Conservation (phyloP, 1,284 basidiomycete species). For the Ustilago hordei region DNA sequence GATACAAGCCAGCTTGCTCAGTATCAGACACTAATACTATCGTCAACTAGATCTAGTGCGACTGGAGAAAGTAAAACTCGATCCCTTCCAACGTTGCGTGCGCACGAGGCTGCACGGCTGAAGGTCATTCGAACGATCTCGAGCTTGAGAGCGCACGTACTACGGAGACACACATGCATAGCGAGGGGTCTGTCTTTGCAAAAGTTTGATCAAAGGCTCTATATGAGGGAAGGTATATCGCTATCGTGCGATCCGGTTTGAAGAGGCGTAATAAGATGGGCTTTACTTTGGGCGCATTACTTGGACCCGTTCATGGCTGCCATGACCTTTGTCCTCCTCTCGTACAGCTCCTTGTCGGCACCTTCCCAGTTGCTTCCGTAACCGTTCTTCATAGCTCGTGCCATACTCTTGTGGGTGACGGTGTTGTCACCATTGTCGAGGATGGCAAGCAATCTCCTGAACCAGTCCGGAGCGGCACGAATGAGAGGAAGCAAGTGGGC, state of each 20-base stretch:
- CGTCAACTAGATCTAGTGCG: too few relatives aligned
- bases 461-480: conserved; percentile 63
- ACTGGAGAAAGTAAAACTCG: too few relatives aligned
- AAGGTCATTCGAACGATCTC: too few relatives aligned
- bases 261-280: neutral
- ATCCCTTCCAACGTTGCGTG: too few relatives aligned
- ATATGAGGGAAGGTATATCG: neutral
- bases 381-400: conserved; percentile 54
- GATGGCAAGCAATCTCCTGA: conserved; percentile 51
- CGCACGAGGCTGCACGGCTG: too few relatives aligned
- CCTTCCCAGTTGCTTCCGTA: conserved; percentile 63
- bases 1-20: neutral
- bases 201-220: neutral
- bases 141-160: too few relatives aligned
- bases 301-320: conserved; percentile 19
- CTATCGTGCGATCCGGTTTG: neutral
- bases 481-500: conserved; percentile 59
- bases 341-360: conserved; percentile 51
- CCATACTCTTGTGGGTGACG: conserved; percentile 60
- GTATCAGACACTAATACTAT: neutral
- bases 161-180: too few relatives aligned
- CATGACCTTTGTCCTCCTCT: conserved; percentile 29
- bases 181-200: too few relatives aligned
- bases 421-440: conserved; percentile 62
- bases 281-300: neutral